These are phyloP conservation scores for Rhizopus arrhizus DNA, from an alignment of 371 early-diverging fungal species.

Conservation along the genomic window DNA sequence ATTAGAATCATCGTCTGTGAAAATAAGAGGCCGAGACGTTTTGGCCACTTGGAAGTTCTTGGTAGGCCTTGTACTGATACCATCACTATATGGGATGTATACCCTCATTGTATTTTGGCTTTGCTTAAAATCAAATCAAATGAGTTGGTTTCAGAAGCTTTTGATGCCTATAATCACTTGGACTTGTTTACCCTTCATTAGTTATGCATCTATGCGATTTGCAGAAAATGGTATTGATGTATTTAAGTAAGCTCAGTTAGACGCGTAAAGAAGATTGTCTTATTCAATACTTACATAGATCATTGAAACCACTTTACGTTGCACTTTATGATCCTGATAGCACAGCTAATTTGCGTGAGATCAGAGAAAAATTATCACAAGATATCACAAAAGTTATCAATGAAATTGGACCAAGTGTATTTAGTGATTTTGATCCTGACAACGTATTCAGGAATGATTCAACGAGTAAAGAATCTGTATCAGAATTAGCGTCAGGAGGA, in stretches of 20 bases:
- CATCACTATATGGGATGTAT: constrained; percentile 77
- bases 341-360: constrained; percentile 59
- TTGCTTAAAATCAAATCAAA: constrained; percentile 37
- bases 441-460: constrained; percentile 36
- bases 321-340: constrained; percentile 66
- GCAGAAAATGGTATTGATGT: constrained; percentile 91
- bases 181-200: constrained; percentile 69
- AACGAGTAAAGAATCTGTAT: constrained; percentile 32
- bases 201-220: constrained; percentile 81
- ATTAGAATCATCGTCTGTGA: constrained; percentile 85
- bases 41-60: constrained; percentile 96
- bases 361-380: constrained; percentile 75
- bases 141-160: constrained; percentile 35
- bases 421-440: constrained; percentile 73
- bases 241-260: constrained; percentile 52
- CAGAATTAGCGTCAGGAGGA: constrained; percentile 41
- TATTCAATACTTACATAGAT: constrained; percentile 39
- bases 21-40: constrained; percentile 92
- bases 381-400: constrained; percentile 81
- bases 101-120: constrained; percentile 57
- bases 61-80: constrained; percentile 80
- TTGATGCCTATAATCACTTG: constrained; percentile 59
- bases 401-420: constrained; percentile 86
- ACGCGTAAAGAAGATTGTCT: constrained; percentile 6
- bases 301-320: constrained; percentile 82